Conservation (phyloP, 2,329 filamentous ascomycete species). For the Neopestalotiopsis sp. region DNA sequence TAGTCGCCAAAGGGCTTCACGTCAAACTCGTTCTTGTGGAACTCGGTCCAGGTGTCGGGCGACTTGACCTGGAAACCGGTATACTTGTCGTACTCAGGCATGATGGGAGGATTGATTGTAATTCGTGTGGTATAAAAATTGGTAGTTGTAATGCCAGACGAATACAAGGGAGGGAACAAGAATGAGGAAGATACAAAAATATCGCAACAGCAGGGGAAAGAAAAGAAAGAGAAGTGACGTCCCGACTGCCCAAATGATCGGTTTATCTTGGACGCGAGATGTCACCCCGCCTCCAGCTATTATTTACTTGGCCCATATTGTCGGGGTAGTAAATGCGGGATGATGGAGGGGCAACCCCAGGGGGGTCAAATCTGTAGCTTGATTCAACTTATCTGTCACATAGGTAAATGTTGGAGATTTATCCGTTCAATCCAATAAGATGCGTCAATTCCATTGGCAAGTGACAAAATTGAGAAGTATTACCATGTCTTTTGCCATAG, state of each 20-base stretch:
- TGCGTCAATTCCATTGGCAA: neutral
- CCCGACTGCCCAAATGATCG: neutral
- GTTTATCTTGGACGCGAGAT: slow-evolving; percentile 17
- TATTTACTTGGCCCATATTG: slow-evolving; percentile 13
- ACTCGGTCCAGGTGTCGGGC: slow-evolving; percentile 26
- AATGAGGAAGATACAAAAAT: neutral
- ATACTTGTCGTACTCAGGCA: slow-evolving; percentile 20
- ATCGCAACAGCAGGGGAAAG: neutral
- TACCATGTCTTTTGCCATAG: slow-evolving; percentile 1
- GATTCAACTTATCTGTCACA: neutral
- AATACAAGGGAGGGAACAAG: neutral
- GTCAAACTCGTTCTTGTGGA: slow-evolving; percentile 36
- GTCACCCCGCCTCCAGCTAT: slow-evolving; percentile 12
- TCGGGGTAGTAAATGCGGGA: neutral
- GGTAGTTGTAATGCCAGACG: neutral
- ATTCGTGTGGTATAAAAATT: neutral
- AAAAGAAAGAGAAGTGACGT: neutral
- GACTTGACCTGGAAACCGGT: slow-evolving; percentile 20
- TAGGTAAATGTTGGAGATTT: neutral
- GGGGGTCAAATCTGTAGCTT: neutral
- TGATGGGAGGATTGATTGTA: neutral
- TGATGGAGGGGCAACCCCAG: slow-evolving; percentile 10
- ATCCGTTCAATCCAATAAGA: slow-evolving; percentile 12
- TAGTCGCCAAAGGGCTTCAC: slow-evolving; percentile 52
- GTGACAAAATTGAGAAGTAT: slow-evolving; percentile 51